Evolutionary conservation across 495 filamentous ascomycete species (phyloP).

Genomic region (Evernia prunastri): DNA sequence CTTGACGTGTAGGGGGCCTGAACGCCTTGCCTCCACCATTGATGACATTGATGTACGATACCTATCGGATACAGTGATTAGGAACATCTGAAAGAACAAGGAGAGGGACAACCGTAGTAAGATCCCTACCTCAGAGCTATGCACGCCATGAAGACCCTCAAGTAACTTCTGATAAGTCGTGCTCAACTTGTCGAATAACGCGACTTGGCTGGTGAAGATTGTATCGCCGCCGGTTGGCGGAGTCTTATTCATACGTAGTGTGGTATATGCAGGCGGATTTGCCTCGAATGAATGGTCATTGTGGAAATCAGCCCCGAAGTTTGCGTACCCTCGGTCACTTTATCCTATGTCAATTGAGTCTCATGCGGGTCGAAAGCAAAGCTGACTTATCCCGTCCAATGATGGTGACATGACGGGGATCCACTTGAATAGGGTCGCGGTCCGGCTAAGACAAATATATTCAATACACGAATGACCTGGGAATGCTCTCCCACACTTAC

Average conservation of each 20-base stretch:
- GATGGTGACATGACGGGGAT: constrained; percentile 7
- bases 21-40: constrained; percentile 4
- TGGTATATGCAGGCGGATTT: constrained; percentile 6
- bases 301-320: constrained; percentile 9
- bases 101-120: constrained; percentile 2
- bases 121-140: constrained; percentile 6
- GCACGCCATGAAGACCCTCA: constrained; percentile 3
- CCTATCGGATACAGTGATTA: constrained; percentile 16
- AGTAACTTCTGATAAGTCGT: background rate
- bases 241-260: constrained; percentile 3
- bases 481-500: constrained; percentile 19
- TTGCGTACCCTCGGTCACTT: constrained; percentile 1
- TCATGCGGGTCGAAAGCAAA: background rate
- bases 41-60: background rate
- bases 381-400: constrained; percentile 1
- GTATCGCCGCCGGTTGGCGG: constrained; percentile 6
- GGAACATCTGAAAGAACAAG: background rate
- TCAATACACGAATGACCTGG: constrained; percentile 19
- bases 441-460: constrained; percentile 17
- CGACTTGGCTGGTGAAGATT: constrained; percentile 2
- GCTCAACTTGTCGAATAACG: constrained; percentile 10
- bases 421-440: constrained; percentile 8
- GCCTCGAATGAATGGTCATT: constrained; percentile 5
- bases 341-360: background rate
- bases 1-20: constrained; percentile 1